Evolutionary conservation across 495 filamentous ascomycete genomes (phyloP).

Genomic region (Penicillium paxilli): DNA sequence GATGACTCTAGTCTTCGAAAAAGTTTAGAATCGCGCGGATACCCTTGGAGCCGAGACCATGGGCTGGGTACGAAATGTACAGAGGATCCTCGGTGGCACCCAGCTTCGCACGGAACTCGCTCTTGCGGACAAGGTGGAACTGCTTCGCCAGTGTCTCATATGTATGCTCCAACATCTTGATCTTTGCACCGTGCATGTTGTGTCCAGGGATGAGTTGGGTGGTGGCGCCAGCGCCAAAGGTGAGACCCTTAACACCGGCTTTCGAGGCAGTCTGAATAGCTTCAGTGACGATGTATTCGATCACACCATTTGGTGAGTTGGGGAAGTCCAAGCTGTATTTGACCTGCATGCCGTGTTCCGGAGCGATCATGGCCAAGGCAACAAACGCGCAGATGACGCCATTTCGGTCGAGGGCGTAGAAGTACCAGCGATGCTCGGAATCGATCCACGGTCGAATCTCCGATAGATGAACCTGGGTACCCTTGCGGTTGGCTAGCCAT

Average conservation of each 20-base stretch:
- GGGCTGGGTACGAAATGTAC: slow-evolving; percentile 79
- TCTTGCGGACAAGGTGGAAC: slow-evolving; percentile 77
- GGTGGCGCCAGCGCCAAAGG: slow-evolving; percentile 77
- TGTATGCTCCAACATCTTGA: slow-evolving; percentile 71
- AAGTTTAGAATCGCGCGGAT: slow-evolving; percentile 77
- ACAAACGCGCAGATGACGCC: slow-evolving; percentile 71
- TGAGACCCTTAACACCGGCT: slow-evolving; percentile 63
- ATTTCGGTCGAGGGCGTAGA: slow-evolving; percentile 67
- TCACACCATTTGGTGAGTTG: slow-evolving; percentile 71
- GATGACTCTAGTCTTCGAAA: slow-evolving; percentile 64
- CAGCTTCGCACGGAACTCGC: slow-evolving; percentile 84
- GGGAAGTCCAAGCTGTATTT: slow-evolving; percentile 89
- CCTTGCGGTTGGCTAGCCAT: slow-evolving; percentile 78
- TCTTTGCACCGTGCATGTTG: slow-evolving; percentile 70
- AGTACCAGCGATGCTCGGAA: slow-evolving; percentile 73
- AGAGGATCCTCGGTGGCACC: slow-evolving; percentile 73
- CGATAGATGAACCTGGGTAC: slow-evolving; percentile 81
- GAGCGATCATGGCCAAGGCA: slow-evolving; percentile 71
- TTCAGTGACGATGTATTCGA: slow-evolving; percentile 75
- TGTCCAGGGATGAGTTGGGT: slow-evolving; percentile 66
- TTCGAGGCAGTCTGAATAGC: slow-evolving; percentile 69
- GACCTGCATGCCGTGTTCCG: slow-evolving; percentile 78
- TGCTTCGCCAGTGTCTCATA: slow-evolving; percentile 77
- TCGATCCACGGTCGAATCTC: slow-evolving; percentile 83
- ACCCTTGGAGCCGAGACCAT: slow-evolving; percentile 74